Percentiles rank a stretch among this genome's conserved stretches.
phyloP scores from a whole-genome alignment of 1,284 basidiomycete species.

The Waitea zeae region DNA sequence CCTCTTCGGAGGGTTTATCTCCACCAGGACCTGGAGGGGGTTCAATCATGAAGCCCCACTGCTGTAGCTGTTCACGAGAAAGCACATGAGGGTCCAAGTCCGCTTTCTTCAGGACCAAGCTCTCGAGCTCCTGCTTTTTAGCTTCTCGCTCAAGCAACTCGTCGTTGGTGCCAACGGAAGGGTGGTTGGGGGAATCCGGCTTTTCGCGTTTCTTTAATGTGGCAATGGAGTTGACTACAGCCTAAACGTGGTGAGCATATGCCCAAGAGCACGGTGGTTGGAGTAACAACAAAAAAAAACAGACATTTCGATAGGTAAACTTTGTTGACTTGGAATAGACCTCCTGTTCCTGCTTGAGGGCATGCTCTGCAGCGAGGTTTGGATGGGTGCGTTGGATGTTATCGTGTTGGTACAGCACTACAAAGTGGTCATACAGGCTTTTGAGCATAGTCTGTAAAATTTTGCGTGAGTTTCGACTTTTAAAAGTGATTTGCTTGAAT shows the following conservation, averaged over 20 bases:
- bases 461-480: too few relatives aligned
- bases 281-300: too few relatives aligned
- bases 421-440: slow-evolving; percentile 50
- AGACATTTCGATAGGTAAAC: slow-evolving; percentile 63
- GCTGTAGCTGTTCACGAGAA: slow-evolving; percentile 34
- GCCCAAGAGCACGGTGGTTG: slow-evolving; percentile 2
- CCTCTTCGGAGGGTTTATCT: slow-evolving; percentile 44
- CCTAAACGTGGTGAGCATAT: slow-evolving; percentile 23
- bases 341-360: slow-evolving; percentile 62
- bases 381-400: slow-evolving; percentile 33
- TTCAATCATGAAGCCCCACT: slow-evolving; percentile 58
- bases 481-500: slow-evolving; percentile 3
- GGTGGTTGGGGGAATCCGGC: slow-evolving; percentile 44
- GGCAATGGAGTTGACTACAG: slow-evolving; percentile 55
- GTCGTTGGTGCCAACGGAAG: slow-evolving; percentile 69
- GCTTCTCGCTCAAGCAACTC: slow-evolving; percentile 43
- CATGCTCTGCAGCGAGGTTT: slow-evolving; percentile 50
- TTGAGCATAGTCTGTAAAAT: slow-evolving; percentile 46
- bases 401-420: slow-evolving; percentile 39
- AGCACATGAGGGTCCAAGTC: slow-evolving; percentile 43
- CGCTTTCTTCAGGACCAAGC: slow-evolving; percentile 35
- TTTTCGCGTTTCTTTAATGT: slow-evolving; percentile 52
- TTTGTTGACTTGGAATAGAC: slow-evolving; percentile 57
- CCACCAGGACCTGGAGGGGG: slow-evolving; percentile 49
- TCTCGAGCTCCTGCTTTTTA: slow-evolving; percentile 35